Base-by-base conservation (phyloP, 139 green algal species). In the Spirogloea muscicola region DNA sequence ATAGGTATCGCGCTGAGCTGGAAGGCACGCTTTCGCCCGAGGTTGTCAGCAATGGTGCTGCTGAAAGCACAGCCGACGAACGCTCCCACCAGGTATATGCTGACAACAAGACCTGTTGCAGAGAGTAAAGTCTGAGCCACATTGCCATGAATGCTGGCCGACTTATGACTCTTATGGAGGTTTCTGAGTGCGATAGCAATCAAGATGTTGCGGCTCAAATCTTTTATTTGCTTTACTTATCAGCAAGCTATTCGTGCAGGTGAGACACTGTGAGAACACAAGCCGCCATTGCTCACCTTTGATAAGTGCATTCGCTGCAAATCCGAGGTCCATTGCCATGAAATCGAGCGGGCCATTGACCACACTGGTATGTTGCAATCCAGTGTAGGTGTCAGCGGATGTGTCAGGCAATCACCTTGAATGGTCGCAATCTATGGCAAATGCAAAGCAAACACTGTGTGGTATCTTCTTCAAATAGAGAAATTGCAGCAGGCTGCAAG, bases 51-150 rank as follows among this genome's bases (percentile, higher is more conserved):
- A 13, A 76, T 44, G 13, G 68, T 51, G 49, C 68, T 69, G 9
- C 68, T 69, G 43, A 42, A 31, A 13, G 38, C 34, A 33, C 68
- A 70, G 18, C 68, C 68, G 16, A 76, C 42, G 10, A 76, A 76
- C 3, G 68, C 68, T 49, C 68, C 68, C 13, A 69, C 38, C 1
- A 76, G 7, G 34, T 55, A 70, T 10, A 69, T 37, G 18, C 68
- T 76, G 2, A 76, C 68, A 34, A 76, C 68, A 13, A 43, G 21
- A 39, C 55, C 68, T 76, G 42, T n/a, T 7, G 16, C 13, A 68
- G 39, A 10, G 59, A 13, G 9, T 13, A 64, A 64, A n/a, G n/a
- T n/a, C n/a, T n/a, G n/a, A n/a, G n/a, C n/a, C n/a, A n/a, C n/a
- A n/a, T n/a, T n/a, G n/a, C n/a, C n/a, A n/a, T n/a, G n/a, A n/a